Conservation (phyloP, 305 asterid species). For the Fraxinus platypoda region DNA sequence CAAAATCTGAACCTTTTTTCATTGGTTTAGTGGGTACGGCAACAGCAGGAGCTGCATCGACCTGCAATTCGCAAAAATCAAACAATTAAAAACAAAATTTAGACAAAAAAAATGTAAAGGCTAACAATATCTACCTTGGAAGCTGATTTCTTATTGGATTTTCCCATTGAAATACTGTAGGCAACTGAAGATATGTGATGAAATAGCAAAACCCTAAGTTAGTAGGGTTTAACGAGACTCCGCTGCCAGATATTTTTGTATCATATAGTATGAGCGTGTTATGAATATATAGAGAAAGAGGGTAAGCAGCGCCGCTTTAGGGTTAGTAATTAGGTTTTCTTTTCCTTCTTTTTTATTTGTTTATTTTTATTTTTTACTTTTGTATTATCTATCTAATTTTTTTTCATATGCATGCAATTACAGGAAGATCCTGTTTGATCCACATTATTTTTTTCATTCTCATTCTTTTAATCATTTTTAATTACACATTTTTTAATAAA, state of each 20-base stretch:
- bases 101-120: neutral
- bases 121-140: neutral
- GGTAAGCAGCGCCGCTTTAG: neutral
- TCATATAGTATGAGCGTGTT: neutral
- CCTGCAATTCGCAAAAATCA: neutral
- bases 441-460: too few relatives aligned
- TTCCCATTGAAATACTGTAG: neutral
- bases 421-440: too few relatives aligned
- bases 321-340: neutral
- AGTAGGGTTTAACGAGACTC: neutral
- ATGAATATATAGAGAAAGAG: neutral
- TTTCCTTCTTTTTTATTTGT: neutral
- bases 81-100: neutral
- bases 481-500: too few relatives aligned
- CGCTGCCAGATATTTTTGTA: neutral
- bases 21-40: neutral
- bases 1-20: slow-evolving; percentile 1
- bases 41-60: neutral
- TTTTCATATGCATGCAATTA: too few relatives aligned
- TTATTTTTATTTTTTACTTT: too few relatives aligned
- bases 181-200: neutral
- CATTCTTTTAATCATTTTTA: too few relatives aligned
- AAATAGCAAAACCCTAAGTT: neutral
- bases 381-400: too few relatives aligned
- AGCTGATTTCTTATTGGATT: neutral